Evolutionary conservation across 345 rosid species (phyloP).

Genomic region (Citrus reticulata): DNA sequence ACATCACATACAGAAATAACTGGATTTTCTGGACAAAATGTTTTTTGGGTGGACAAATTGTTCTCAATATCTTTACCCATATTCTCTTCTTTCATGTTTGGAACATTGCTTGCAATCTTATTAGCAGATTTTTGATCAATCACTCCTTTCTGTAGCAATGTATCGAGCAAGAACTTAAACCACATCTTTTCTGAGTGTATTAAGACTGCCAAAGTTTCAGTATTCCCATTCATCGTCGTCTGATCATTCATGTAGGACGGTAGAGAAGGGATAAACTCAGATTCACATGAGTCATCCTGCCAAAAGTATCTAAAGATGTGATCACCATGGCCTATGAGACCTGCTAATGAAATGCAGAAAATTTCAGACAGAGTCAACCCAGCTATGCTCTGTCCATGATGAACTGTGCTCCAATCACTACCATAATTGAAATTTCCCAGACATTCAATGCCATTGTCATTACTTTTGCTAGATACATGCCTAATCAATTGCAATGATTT

Average conservation of each 20-base stretch:
- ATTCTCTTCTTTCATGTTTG: slow-evolving; percentile 20
- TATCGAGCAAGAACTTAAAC: slow-evolving; percentile 50
- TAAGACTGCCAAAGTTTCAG: slow-evolving; percentile 31
- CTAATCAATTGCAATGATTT: slow-evolving; percentile 89
- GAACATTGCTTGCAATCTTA: slow-evolving; percentile 24
- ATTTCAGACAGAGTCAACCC: slow-evolving; percentile 73
- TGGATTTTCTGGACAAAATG: slow-evolving; percentile 82
- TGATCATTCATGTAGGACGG: slow-evolving; percentile 23
- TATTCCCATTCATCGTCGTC: slow-evolving; percentile 23
- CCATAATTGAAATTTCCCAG: slow-evolving; percentile 23
- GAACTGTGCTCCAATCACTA: slow-evolving; percentile 11
- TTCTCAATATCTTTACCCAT: slow-evolving; percentile 19
- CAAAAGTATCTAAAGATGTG: slow-evolving; percentile 56
- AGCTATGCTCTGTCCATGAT: slow-evolving; percentile 32
- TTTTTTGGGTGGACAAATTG: slow-evolving; percentile 24
- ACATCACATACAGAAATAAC: slow-evolving; percentile 54
- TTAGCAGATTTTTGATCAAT: slow-evolving; percentile 28
- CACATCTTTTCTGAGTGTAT: slow-evolving; percentile 49
- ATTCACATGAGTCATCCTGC: slow-evolving; percentile 36
- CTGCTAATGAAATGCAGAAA: slow-evolving; percentile 72
- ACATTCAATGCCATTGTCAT: slow-evolving; percentile 28
- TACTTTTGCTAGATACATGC: slow-evolving; percentile 41
- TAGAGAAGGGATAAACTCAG: slow-evolving; percentile 34
- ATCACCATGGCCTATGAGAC: slow-evolving; percentile 77
- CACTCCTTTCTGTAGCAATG: slow-evolving; percentile 39